A percentile compares a stretch with the other conserved stretches of the same genome.
phyloP scores from a whole-genome alignment of 257 asterid genomes.

The Prunella vulgaris region DNA sequence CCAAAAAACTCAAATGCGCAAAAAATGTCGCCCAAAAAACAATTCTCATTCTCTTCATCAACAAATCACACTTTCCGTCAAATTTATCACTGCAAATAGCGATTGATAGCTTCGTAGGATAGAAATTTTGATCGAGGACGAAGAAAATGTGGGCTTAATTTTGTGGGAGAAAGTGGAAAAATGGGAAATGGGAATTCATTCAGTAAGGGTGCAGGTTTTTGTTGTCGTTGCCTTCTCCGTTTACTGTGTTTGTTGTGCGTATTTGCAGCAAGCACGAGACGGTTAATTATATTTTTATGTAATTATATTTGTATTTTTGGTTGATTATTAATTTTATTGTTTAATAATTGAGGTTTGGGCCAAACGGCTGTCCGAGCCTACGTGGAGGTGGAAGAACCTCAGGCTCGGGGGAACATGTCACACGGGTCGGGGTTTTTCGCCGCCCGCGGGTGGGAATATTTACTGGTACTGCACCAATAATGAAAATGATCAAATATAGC shows the following conservation, averaged over 20 bases:
- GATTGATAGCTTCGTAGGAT: too few relatives aligned
- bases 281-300: background rate
- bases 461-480: too few relatives aligned
- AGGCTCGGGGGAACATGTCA: conserved; percentile 38
- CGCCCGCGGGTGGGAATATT: background rate
- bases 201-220: conserved; percentile 23
- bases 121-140: background rate
- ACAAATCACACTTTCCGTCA: background rate
- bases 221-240: conserved; percentile 17
- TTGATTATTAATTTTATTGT: conserved; percentile 15
- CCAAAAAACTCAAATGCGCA: conserved; percentile 12
- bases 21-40: background rate
- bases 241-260: conserved; percentile 18
- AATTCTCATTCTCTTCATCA: background rate
- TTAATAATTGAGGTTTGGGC: conserved; percentile 35
- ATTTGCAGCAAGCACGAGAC: conserved; percentile 31
- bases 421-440: conserved; percentile 17
- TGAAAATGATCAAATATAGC: too few relatives aligned
- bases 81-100: background rate
- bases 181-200: conserved; percentile 17
- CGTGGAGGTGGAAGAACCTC: conserved; percentile 26
- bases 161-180: conserved; percentile 25
- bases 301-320: background rate
- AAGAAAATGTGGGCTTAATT: background rate
- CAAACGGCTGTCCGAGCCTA: conserved; percentile 90